Evolutionary conservation across 1,139 yeast species (phyloP), one percentile per base, ranked within the genome.

Genomic region (Debaryomycetaceae sp.): DNA sequence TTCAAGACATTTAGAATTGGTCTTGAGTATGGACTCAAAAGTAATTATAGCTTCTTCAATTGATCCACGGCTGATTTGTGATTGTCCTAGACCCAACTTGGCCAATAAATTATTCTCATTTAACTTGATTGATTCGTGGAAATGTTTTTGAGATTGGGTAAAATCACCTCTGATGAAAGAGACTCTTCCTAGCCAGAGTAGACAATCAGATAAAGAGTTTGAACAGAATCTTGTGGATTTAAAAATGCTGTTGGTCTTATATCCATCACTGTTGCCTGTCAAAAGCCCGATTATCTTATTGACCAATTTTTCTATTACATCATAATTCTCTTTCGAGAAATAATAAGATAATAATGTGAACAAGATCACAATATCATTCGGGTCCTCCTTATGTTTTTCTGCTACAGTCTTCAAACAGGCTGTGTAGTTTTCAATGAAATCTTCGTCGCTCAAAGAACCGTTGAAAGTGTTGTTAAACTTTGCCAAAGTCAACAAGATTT

Each of bases 181-280:
- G 14, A 87, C 84, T 60, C 97, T 78, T 11, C 89, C 98, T 52
- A 84, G 73, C 97, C 97, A 90, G 52, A 87, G 86, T 30, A 85
- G 72, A 20, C 93, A 86, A 53, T 87, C 95, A n/a, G 95, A 84
- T 40, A 79, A 68, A 2, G 87, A 62, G 38, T 62, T 68, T 4
- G 65, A 52, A 40, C 68, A 65, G 49, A 57, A 70, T 33, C 58
- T 55, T 8, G 74, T 57, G 13, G 63, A 48, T 41, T 59, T 62
- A 22, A 55, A 49, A 36, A 57, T 50, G 24, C 47, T 51, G 20
- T 53, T 51, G 43, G 53, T 50, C 42, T 55, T 62, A 22, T 51
- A 48, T 34, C 53, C 42, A 8, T 46, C 49, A 5, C 53, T 46
- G 35, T 45, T 45, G 9, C 53, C 54, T 7, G 69, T 60, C 9